Percentiles rank a stretch among this genome's conserved stretches.
These are phyloP conservation scores for Albifimbria verrucaria DNA, from an alignment of 2,329 filamentous ascomycete species.

Conservation along the genomic window DNA sequence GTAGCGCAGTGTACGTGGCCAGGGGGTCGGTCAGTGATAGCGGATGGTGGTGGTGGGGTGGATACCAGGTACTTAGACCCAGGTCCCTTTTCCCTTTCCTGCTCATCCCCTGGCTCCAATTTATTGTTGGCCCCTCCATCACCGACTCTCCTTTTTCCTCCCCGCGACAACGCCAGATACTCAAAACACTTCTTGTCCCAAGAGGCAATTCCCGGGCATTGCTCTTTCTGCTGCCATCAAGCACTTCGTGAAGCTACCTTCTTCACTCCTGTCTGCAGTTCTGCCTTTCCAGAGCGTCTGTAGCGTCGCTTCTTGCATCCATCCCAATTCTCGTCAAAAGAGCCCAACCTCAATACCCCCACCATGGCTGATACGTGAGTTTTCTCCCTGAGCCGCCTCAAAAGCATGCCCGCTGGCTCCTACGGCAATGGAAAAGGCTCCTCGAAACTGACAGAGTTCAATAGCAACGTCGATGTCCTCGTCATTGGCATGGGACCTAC, in stretches of 20 bases:
- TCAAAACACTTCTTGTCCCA: conserved; percentile 18
- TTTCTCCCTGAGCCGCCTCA: conserved; percentile 3
- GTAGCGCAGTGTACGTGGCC: too few species aligned
- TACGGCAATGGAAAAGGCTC: too few species aligned
- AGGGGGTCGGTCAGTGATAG: too few species aligned
- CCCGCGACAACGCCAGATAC: conserved; percentile 19
- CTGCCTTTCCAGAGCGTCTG: conserved; percentile 1
- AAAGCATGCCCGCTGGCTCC: background rate
- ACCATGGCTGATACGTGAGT: conserved; percentile 40
- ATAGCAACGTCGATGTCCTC: conserved; percentile 89
- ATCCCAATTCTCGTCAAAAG: conserved; percentile 6
- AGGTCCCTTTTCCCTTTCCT: too few species aligned
- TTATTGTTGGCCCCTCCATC: conserved; percentile 39
- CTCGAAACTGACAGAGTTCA: background rate
- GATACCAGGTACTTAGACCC: too few species aligned
- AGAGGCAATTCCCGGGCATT: conserved; percentile 16
- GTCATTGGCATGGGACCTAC: conserved; percentile 97
- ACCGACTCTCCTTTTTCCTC: conserved; percentile 28
- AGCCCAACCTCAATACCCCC: conserved; percentile 17
- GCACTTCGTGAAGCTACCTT: conserved; percentile 19
- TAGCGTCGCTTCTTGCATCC: conserved; percentile 13
- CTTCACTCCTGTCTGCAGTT: background rate
- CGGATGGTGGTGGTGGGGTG: too few species aligned
- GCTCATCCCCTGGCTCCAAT: conserved; percentile 28
- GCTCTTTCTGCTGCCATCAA: conserved; percentile 16